Conservation (phyloP, 2,329 filamentous ascomycete species). For the Penicillium hordei region DNA sequence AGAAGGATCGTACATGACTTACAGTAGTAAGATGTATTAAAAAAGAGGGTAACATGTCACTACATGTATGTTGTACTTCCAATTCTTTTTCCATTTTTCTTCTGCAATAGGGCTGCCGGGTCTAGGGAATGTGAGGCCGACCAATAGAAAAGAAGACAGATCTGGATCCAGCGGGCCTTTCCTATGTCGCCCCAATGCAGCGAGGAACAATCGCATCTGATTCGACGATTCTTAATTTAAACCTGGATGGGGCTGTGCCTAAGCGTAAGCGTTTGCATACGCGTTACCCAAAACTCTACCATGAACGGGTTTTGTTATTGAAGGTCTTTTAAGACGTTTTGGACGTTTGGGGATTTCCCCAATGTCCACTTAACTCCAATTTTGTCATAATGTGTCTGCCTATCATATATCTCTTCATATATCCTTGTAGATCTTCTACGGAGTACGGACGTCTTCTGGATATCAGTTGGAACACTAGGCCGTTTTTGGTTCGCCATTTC, state of each 20-base stretch:
- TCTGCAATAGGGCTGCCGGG: background rate
- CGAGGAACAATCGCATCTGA: background rate
- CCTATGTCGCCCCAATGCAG: background rate
- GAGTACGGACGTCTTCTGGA: background rate
- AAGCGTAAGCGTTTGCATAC: background rate
- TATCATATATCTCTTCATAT: background rate
- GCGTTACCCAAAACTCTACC: background rate
- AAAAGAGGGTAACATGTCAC: background rate
- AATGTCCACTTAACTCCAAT: background rate
- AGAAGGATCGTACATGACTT: background rate
- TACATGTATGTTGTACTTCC: background rate
- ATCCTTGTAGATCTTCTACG: background rate
- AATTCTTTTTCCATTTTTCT: background rate
- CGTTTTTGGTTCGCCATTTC: constrained; percentile 7
- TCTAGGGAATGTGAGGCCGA: background rate
- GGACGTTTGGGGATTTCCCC: background rate
- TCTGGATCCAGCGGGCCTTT: background rate
- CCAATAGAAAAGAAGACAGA: background rate
- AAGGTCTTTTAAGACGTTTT: background rate
- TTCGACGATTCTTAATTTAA: constrained; percentile 3
- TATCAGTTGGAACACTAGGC: constrained; percentile 7
- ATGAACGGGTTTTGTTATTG: background rate
- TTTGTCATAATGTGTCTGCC: background rate
- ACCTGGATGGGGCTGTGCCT: constrained; percentile 4
- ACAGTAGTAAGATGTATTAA: background rate